These are phyloP conservation scores for Cardamine chenopodiifolia DNA, from an alignment of 345 rosid genomes.

Conservation along the genomic window DNA sequence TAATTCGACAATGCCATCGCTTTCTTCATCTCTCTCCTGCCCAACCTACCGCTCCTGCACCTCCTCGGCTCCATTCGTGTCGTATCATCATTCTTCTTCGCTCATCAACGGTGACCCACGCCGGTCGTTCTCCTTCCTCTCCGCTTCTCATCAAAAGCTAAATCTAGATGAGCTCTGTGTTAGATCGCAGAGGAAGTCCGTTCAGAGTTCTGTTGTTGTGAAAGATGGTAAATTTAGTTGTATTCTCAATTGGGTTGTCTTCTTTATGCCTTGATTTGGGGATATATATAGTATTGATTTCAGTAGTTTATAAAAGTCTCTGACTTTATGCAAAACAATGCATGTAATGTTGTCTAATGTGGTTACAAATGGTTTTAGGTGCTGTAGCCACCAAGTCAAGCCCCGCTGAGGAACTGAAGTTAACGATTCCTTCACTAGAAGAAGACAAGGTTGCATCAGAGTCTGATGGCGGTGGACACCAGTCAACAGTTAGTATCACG, in stretches of 20 bases:
- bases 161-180: constrained; percentile 45
- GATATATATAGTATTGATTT: constrained; percentile 3
- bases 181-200: constrained; percentile 46
- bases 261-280: constrained; percentile 1
- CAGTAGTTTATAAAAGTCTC: neutral
- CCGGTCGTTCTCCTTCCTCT: constrained; percentile 47
- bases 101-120: constrained; percentile 41
- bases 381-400: constrained; percentile 54
- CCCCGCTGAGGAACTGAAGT: constrained; percentile 41
- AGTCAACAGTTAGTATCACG: constrained; percentile 82
- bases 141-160: constrained; percentile 29
- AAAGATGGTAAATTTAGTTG: constrained; percentile 50
- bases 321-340: neutral
- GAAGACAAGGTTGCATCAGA: constrained; percentile 45
- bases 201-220: constrained; percentile 47
- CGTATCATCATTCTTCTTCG: constrained; percentile 17
- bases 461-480: constrained; percentile 43
- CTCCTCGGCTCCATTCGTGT: constrained; percentile 39
- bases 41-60: constrained; percentile 17
- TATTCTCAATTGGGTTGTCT: constrained; percentile 16
- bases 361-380: constrained; percentile 45
- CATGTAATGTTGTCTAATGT: neutral
- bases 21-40: constrained; percentile 30
- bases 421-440: constrained; percentile 47
- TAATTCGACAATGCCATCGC: constrained; percentile 29